Conservation (phyloP, 768 basidiomycete genomes). For the Plicaturopsis crispa region DNA sequence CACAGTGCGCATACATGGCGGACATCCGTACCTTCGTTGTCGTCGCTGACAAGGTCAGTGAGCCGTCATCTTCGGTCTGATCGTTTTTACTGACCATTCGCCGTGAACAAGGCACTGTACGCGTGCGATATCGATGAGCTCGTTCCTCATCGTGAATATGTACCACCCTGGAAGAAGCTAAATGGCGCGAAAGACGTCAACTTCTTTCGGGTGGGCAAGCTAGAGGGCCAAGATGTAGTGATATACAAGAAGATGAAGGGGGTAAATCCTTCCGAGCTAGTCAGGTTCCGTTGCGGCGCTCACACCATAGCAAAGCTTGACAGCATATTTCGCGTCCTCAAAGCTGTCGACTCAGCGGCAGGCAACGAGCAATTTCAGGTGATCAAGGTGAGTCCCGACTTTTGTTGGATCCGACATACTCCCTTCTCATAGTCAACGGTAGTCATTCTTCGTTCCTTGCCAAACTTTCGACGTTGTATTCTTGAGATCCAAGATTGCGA, state of each 20-base stretch:
- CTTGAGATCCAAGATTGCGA: conserved; percentile 88
- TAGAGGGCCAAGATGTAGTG: conserved; percentile 82
- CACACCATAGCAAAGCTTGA: conserved; percentile 89
- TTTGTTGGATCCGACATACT: not conserved
- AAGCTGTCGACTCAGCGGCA: conserved; percentile 66
- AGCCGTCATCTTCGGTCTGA: not conserved
- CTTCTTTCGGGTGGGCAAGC: conserved; percentile 90
- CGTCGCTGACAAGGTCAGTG: conserved; percentile 75
- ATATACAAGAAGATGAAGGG: conserved; percentile 97
- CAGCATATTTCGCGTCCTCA: conserved; percentile 63
- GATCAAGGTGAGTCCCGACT: conserved; percentile 17
- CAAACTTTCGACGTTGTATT: conserved; percentile 90
- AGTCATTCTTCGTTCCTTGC: conserved; percentile 89
- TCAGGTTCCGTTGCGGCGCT: conserved; percentile 97
- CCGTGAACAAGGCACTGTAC: conserved; percentile 58
- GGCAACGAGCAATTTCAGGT: conserved; percentile 69
- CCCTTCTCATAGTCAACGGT: no score
- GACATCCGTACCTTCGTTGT: conserved; percentile 97
- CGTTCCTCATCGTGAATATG: conserved; percentile 70
- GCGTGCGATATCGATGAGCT: conserved; percentile 96
- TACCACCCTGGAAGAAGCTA: conserved; percentile 85
- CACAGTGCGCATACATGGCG: conserved; percentile 92
- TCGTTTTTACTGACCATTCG: not conserved
- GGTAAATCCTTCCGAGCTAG: conserved; percentile 82
- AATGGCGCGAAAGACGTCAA: conserved; percentile 89